Percentiles rank a stretch among this genome's conserved stretches.
Evolutionary conservation across 2,329 filamentous ascomycete genomes (phyloP).

Genomic region (Lachnellula cervina): DNA sequence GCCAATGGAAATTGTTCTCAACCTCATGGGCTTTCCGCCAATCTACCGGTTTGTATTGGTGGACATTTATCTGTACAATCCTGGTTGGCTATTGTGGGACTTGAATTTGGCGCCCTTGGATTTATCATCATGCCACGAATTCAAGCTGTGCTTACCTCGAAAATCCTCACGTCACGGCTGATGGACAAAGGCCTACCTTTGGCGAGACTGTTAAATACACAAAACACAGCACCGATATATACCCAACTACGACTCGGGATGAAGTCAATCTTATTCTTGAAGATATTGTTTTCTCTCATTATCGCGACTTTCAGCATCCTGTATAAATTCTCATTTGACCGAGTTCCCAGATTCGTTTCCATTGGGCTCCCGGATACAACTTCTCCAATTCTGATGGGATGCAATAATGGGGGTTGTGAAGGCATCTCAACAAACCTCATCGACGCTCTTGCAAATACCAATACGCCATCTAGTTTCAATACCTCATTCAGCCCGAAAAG

Average conservation of each 20-base stretch:
- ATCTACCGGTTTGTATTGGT: conserved; percentile 4
- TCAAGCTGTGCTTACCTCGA: conserved; percentile 5
- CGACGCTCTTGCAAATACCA: background rate
- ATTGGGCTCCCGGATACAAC: background rate
- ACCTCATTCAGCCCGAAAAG: background rate
- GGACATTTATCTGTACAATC: conserved; percentile 7
- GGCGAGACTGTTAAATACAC: conserved; percentile 6
- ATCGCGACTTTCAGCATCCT: conserved; percentile 1
- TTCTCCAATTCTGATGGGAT: background rate
- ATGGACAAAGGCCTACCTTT: conserved; percentile 1
- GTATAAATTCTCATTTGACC: conserved; percentile 9
- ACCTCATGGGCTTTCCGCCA: background rate
- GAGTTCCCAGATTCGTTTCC: background rate
- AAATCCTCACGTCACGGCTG: conserved; percentile 5
- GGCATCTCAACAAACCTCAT: conserved; percentile 2
- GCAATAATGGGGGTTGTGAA: background rate
- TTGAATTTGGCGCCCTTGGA: conserved; percentile 3
- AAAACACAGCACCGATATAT: background rate
- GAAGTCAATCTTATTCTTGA: conserved; percentile 2
- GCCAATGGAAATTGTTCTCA: conserved; percentile 3
- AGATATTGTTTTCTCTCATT: background rate
- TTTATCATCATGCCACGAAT: conserved; percentile 2
- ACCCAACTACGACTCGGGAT: background rate
- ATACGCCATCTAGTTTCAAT: background rate
- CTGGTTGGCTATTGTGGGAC: conserved; percentile 11